phyloP scores from a whole-genome alignment of 2,329 filamentous ascomycete species.

The Ceratocystis ficicola region DNA sequence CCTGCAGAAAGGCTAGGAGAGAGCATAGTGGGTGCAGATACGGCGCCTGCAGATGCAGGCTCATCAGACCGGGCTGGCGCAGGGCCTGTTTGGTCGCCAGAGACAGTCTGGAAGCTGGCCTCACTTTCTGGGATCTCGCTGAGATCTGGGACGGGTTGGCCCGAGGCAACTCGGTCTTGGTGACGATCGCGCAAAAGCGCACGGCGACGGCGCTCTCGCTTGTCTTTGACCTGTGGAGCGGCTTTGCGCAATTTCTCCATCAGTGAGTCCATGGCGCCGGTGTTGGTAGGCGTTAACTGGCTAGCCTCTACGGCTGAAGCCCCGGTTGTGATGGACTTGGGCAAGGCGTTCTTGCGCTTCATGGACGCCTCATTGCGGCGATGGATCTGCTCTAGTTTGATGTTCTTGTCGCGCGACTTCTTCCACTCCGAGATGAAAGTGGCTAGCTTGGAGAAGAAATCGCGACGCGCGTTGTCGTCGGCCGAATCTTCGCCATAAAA shows the following conservation, averaged over 20 bases:
- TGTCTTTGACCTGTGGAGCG: slow-evolving; percentile 77
- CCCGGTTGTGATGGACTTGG: slow-evolving; percentile 44
- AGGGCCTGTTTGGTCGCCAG: slow-evolving; percentile 22
- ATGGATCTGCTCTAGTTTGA: slow-evolving; percentile 65
- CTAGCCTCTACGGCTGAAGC: slow-evolving; percentile 26
- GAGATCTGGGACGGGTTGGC: slow-evolving; percentile 69
- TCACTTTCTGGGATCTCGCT: slow-evolving; percentile 45
- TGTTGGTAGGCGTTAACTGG: slow-evolving; percentile 56
- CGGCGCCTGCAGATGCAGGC: slow-evolving; percentile 26
- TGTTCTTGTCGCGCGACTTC: slow-evolving; percentile 89
- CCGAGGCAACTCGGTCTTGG: slow-evolving; percentile 78
- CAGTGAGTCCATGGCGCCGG: slow-evolving; percentile 89
- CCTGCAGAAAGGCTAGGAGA: slow-evolving; percentile 39
- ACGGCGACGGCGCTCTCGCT: slow-evolving; percentile 74
- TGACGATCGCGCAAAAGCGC: slow-evolving; percentile 83
- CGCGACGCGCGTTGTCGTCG: slow-evolving; percentile 83
- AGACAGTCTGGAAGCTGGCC: slow-evolving; percentile 9
- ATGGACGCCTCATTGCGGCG: slow-evolving; percentile 82
- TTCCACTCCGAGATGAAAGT: slow-evolving; percentile 89
- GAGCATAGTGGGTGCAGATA: slow-evolving; percentile 23
- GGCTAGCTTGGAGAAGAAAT: slow-evolving; percentile 92
- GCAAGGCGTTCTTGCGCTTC: slow-evolving; percentile 73
- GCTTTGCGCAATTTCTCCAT: slow-evolving; percentile 91
- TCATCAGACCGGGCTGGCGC: slow-evolving; percentile 28
- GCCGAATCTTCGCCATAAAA: slow-evolving; percentile 78